Evolutionary conservation across 1,284 basidiomycete genomes (phyloP).

Genomic region (Marasmius oreades): DNA sequence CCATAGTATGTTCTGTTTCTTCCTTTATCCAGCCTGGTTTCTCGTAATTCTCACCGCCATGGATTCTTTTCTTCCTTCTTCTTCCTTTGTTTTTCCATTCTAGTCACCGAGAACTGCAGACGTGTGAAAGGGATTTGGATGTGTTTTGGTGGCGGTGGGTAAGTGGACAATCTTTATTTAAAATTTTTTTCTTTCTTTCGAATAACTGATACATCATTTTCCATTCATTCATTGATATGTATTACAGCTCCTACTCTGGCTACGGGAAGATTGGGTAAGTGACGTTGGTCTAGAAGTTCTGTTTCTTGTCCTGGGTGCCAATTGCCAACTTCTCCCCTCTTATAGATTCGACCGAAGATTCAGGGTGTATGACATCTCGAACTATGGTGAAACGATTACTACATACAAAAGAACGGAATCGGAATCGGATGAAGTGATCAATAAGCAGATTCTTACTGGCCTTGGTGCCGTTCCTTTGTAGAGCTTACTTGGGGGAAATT

Average conservation of each 20-base stretch:
- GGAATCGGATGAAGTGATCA: slow-evolving; percentile 68
- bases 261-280: slow-evolving; percentile 74
- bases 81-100: slow-evolving; percentile 24
- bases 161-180: slow-evolving; percentile 25
- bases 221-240: slow-evolving; percentile 9
- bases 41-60: slow-evolving; percentile 13
- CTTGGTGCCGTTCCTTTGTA: slow-evolving; percentile 36
- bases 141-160: slow-evolving; percentile 93
- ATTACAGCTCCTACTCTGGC: slow-evolving; percentile 72
- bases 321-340: slow-evolving; percentile 6
- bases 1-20: slow-evolving; percentile 52
- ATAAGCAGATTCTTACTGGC: slow-evolving; percentile 62
- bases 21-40: background rate
- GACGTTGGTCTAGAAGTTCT: background rate
- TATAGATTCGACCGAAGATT: slow-evolving; percentile 84
- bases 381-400: slow-evolving; percentile 86
- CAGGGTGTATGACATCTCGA: slow-evolving; percentile 78
- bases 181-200: too few species aligned
- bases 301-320: background rate
- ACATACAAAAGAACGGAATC: slow-evolving; percentile 88
- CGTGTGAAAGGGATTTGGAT: slow-evolving; percentile 85
- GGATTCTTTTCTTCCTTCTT: too few species aligned
- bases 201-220: background rate
- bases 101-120: slow-evolving; percentile 86
- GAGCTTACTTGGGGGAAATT: background rate